A percentile compares a stretch with the other conserved stretches of the same genome.
phyloP scores from a whole-genome alignment of 129 eudicot species.

The Helianthus annuus region HanXRQr2.0-SUNRISE NC_035441.2:3755323-3755822 shows the following conservation, averaged over 20 bases:
- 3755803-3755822: not conserved
- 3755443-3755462: not conserved
- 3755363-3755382: not conserved
- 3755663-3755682: slow-evolving; percentile 10
- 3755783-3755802: slow-evolving; percentile 5
- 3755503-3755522: slow-evolving; percentile 90
- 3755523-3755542: slow-evolving; percentile 93
- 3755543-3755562: slow-evolving; percentile 94
- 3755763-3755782: not conserved
- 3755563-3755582: slow-evolving; percentile 98
- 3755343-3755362: not conserved
- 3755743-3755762: slow-evolving; percentile 74
- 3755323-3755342: not conserved
- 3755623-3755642: not conserved
- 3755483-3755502: not conserved
- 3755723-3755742: slow-evolving; percentile 97
- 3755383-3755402: slow-evolving; percentile 4
- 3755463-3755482: too few species aligned
- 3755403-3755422: too few species aligned
- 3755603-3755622: not conserved
- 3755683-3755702: slow-evolving; percentile 99
- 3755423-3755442: not conserved
- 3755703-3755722: slow-evolving; percentile 99
- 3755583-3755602: slow-evolving; percentile 89
- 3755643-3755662: slow-evolving; percentile 2